These are phyloP conservation scores for Boletus insuetus DNA, from an alignment of 768 basidiomycete genomes.

Conservation along the genomic window DNA sequence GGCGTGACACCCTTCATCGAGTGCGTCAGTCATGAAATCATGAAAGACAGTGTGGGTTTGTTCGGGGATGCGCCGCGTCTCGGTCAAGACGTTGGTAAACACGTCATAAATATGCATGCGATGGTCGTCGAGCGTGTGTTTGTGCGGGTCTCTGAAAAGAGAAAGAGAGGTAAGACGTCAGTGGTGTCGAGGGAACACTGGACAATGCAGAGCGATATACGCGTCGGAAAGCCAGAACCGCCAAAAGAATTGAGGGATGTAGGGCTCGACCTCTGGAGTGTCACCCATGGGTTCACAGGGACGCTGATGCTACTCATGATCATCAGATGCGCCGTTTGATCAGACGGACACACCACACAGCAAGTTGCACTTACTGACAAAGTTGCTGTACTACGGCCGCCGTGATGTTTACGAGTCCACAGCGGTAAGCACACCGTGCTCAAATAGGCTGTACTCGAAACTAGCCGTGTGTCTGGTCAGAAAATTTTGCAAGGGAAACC, in stretches of 20 bases:
- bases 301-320: background rate
- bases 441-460: background rate
- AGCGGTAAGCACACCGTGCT: background rate
- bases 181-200: background rate
- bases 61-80: constrained; percentile 40
- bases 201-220: constrained; percentile 26
- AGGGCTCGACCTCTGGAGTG: constrained; percentile 29
- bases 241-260: constrained; percentile 48
- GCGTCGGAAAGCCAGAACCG: constrained; percentile 47
- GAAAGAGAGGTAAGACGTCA: background rate
- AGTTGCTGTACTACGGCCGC: background rate
- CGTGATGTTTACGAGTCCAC: background rate
- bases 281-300: background rate
- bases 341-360: constrained; percentile 2
- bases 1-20: constrained; percentile 36
- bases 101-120: constrained; percentile 53
- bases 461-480: background rate
- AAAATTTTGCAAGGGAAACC: background rate
- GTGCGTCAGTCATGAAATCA: constrained; percentile 35
- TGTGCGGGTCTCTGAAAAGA: constrained; percentile 24
- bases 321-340: background rate
- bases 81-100: constrained; percentile 48
- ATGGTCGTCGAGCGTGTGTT: constrained; percentile 32
- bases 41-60: constrained; percentile 39
- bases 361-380: background rate